These are phyloP conservation scores for Xylaria acuta DNA, from an alignment of 495 filamentous ascomycete genomes.

Conservation along the genomic window DNA sequence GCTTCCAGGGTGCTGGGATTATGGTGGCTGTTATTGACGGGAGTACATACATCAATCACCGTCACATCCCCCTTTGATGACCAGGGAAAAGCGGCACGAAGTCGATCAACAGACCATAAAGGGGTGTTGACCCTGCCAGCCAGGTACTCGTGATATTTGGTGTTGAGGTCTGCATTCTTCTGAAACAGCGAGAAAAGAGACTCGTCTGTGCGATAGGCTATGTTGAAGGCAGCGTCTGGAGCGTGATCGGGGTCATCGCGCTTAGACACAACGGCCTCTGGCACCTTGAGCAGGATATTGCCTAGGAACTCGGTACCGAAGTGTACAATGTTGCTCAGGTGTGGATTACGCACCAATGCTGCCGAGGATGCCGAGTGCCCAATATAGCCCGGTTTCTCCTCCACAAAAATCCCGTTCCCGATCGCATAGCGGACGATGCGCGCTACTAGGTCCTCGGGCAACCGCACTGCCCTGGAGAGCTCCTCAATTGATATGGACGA, in stretches of 20 bases:
- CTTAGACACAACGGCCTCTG: conserved; percentile 35
- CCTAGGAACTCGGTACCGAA: conserved; percentile 57
- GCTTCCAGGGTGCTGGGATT: neutral
- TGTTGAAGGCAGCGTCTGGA: conserved; percentile 38
- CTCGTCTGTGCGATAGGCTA: conserved; percentile 41
- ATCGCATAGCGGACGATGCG: conserved; percentile 46
- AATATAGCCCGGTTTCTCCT: conserved; percentile 38
- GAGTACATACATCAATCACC: conserved; percentile 35
- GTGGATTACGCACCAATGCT: conserved; percentile 52
- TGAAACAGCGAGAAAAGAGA: conserved; percentile 35
- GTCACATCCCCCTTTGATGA: conserved; percentile 19
- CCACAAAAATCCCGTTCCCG: conserved; percentile 43
- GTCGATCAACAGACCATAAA: conserved; percentile 35
- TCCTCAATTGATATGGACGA: conserved; percentile 34
- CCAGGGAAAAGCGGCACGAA: conserved; percentile 23
- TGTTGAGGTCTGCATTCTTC: conserved; percentile 22
- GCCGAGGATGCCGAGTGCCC: conserved; percentile 45
- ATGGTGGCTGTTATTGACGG: neutral
- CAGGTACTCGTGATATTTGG: conserved; percentile 36
- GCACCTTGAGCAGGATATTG: conserved; percentile 28
- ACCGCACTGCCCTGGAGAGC: conserved; percentile 32
- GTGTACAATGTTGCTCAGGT: conserved; percentile 53
- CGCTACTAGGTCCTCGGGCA: conserved; percentile 37
- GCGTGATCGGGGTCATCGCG: conserved; percentile 35
- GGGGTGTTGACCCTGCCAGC: conserved; percentile 32